phyloP scores from a whole-genome alignment of 805 yeast species.

The Wickerhamomyces ciferrii region DNA sequence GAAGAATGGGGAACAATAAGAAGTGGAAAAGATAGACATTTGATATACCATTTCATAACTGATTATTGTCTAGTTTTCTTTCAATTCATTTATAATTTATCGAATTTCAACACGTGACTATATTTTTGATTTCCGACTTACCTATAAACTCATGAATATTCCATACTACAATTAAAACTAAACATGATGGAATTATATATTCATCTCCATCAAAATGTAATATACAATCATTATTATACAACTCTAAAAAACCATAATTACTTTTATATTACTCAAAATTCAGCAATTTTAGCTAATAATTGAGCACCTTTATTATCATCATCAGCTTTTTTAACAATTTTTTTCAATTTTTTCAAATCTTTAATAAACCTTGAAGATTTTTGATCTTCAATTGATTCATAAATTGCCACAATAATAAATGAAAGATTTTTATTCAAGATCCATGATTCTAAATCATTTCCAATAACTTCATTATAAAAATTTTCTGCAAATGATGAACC shows the following conservation, averaged over 20 bases:
- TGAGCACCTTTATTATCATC: conserved; percentile 64
- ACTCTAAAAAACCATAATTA: neutral
- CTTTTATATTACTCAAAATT: neutral
- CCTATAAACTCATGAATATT: no score
- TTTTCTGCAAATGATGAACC: conserved; percentile 59
- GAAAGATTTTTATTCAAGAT: conserved; percentile 62
- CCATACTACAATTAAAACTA: no score
- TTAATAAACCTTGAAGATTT: conserved; percentile 44
- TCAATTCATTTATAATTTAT: no score
- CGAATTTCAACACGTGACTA: no score
- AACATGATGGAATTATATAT: no score
- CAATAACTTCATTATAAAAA: conserved; percentile 48
- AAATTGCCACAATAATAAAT: conserved; percentile 76
- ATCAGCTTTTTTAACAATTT: conserved; percentile 34
- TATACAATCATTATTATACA: no score
- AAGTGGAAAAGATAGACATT: no score
- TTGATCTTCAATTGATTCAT: conserved; percentile 54
- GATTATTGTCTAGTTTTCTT: no score
- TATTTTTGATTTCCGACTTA: no score
- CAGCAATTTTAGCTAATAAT: conserved; percentile 34
- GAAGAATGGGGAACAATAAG: no score
- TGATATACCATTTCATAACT: no score
- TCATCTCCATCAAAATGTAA: no score
- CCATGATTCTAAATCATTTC: conserved; percentile 59
- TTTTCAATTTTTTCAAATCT: conserved; percentile 46